Percentiles rank a stretch among this genome's conserved stretches.
These are phyloP conservation scores for Penicillium sp. DNA, from an alignment of 2,329 filamentous ascomycete species.

Conservation along the genomic window DNA sequence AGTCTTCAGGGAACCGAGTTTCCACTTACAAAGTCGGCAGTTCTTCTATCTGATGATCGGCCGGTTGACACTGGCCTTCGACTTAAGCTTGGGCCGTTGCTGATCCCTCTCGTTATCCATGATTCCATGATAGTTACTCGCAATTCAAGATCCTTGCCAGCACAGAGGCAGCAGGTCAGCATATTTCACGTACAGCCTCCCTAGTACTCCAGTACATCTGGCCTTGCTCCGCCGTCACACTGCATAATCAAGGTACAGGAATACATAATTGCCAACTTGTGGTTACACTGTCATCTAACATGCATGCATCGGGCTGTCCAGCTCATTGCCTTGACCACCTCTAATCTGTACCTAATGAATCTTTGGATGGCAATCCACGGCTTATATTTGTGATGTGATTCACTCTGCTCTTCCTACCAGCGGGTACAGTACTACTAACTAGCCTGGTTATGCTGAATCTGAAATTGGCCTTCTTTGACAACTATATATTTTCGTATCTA, in stretches of 20 bases:
- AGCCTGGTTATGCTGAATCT: too few relatives aligned
- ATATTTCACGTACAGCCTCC: not conserved
- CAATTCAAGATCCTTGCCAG: not conserved
- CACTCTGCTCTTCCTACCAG: too few relatives aligned
- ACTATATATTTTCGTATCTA: too few relatives aligned
- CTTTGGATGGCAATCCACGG: too few relatives aligned
- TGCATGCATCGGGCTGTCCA: not conserved
- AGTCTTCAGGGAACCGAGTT: not conserved
- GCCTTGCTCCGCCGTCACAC: not conserved
- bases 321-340: too few relatives aligned
- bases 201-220: not conserved
- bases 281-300: conserved; percentile 1
- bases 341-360: too few relatives aligned
- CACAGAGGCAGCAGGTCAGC: too few relatives aligned
- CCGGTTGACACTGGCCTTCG: not conserved
- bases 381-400: too few relatives aligned
- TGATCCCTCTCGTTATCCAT: not conserved
- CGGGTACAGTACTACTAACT: too few relatives aligned
- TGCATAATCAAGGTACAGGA: not conserved
- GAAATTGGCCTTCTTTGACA: too few relatives aligned
- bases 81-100: not conserved
- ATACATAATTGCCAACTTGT: not conserved
- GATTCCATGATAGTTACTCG: not conserved
- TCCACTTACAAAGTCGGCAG: not conserved
- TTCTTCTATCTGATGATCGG: too few relatives aligned